These are phyloP conservation scores for Solanum tacnaense DNA, from an alignment of 257 asterid species.

Conservation along the genomic window DNA sequence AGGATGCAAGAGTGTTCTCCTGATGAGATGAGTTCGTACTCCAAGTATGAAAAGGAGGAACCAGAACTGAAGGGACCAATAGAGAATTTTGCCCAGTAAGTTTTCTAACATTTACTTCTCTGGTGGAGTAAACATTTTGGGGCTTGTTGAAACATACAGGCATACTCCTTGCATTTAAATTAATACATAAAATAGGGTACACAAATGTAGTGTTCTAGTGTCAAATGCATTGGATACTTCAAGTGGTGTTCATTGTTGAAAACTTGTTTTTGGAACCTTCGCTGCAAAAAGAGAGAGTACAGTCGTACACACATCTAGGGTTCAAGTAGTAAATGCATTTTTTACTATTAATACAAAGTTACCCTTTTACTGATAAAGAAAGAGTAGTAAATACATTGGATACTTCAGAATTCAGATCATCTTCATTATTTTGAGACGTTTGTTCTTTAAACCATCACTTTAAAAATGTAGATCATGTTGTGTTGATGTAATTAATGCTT, in stretches of 20 bases:
- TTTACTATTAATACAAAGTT: background rate
- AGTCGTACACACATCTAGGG: background rate
- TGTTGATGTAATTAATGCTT: background rate
- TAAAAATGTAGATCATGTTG: background rate
- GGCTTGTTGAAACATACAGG: background rate
- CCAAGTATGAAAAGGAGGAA: slow-evolving; percentile 77
- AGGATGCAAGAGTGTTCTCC: slow-evolving; percentile 53
- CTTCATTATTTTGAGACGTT: background rate
- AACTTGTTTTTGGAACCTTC: background rate
- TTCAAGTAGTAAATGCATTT: background rate
- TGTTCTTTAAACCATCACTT: background rate
- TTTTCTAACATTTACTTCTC: slow-evolving; percentile 1
- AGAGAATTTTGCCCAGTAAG: slow-evolving; percentile 71
- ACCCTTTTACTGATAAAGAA: background rate
- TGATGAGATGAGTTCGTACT: slow-evolving; percentile 50
- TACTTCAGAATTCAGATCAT: background rate
- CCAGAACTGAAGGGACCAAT: slow-evolving; percentile 82
- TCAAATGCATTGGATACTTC: background rate
- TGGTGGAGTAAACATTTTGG: background rate
- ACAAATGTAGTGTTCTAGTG: background rate
- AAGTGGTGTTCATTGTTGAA: background rate
- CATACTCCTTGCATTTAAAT: background rate
- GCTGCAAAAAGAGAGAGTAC: background rate
- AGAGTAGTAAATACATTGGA: background rate
- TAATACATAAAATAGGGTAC: background rate